Percentiles rank a stretch among this genome's conserved stretches.
phyloP scores from a whole-genome alignment of 345 rosid genomes.

The Murraya paniculata region DNA sequence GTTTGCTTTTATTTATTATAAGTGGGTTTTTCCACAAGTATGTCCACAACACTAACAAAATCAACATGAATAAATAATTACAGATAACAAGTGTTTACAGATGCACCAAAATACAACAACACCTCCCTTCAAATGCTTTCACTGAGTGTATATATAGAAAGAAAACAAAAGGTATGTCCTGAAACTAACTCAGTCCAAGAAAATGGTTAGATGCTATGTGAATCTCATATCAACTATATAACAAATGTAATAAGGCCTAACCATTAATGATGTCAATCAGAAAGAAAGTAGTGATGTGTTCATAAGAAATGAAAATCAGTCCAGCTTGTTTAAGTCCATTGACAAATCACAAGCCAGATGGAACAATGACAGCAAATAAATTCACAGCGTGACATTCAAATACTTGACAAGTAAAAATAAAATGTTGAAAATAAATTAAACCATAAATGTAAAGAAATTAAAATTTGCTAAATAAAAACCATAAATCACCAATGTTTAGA shows the following conservation, averaged over 20 bases:
- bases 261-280: neutral
- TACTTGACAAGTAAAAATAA: neutral
- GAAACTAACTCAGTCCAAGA: neutral
- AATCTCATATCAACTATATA: neutral
- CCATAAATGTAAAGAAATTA: neutral
- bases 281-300: neutral
- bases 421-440: neutral
- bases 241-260: neutral
- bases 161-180: neutral
- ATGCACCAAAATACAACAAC: neutral
- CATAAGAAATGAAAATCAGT: neutral
- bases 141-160: neutral
- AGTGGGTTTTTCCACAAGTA: too few relatives aligned
- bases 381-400: neutral
- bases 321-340: neutral
- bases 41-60: neutral
- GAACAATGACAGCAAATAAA: neutral
- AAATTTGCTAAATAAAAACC: neutral
- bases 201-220: neutral
- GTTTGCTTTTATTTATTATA: neutral
- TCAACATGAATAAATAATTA: neutral
- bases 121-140: neutral
- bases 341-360: neutral
- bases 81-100: neutral
- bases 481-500: conserved; percentile 3